Percentiles rank a stretch among this genome's conserved stretches.
Evolutionary conservation across 257 asterid species (phyloP).

Genomic region (Nicotiana knightiana): DNA sequence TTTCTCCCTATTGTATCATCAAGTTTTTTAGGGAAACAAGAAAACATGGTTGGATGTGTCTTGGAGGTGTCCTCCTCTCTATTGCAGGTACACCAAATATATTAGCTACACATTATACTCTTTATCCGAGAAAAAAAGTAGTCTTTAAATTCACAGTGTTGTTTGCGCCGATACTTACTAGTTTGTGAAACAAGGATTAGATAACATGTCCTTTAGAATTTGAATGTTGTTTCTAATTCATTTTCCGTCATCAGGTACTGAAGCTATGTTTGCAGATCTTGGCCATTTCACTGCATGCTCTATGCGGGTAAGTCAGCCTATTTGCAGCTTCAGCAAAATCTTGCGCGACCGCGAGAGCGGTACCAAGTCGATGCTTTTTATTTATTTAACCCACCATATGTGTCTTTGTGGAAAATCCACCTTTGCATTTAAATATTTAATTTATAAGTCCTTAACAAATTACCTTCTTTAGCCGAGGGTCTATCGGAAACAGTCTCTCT

Average conservation of each 20-base stretch:
- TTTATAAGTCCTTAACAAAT: background rate
- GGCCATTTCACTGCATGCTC: constrained; percentile 53
- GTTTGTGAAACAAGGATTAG: background rate
- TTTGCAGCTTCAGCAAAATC: background rate
- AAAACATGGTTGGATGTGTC: constrained; percentile 30
- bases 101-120: background rate
- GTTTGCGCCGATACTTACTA: background rate
- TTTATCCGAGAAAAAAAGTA: background rate
- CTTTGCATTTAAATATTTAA: background rate
- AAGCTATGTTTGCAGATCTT: constrained; percentile 58
- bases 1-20: constrained; percentile 35
- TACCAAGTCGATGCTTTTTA: background rate
- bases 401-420: background rate
- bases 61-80: constrained; percentile 37
- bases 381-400: background rate
- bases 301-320: constrained; percentile 21
- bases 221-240: background rate
- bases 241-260: constrained; percentile 31
- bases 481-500: no score
- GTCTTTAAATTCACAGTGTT: background rate
- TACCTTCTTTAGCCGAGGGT: no score
- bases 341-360: background rate
- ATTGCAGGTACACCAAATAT: constrained; percentile 29
- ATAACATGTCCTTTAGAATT: background rate
- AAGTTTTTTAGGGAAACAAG: constrained; percentile 32